phyloP scores from a whole-genome alignment of 164 flowering plant genomes.

The Tetracentron sinense region DNA sequence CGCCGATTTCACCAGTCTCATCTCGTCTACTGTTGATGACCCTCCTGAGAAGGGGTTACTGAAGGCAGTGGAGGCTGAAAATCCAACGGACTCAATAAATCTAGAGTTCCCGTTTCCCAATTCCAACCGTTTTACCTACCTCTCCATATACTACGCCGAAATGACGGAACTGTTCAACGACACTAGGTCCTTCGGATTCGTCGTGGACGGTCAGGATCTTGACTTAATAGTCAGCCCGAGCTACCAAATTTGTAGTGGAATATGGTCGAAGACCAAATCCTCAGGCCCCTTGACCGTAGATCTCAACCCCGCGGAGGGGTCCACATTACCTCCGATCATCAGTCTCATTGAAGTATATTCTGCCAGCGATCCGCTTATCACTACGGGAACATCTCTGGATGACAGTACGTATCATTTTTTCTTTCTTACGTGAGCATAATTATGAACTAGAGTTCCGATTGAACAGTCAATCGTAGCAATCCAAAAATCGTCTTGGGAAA shows the following conservation, averaged over 20 bases:
- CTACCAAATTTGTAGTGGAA: slow-evolving; percentile 9
- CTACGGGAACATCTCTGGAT: too few relatives aligned
- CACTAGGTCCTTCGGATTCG: slow-evolving; percentile 5
- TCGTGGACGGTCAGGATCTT: not conserved
- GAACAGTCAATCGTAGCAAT: too few relatives aligned
- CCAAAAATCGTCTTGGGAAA: too few relatives aligned
- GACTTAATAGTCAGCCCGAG: not conserved
- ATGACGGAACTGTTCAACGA: not conserved
- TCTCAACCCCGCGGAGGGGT: not conserved
- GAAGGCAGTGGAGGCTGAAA: slow-evolving; percentile 9
- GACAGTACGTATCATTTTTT: too few relatives aligned
- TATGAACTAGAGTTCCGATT: too few relatives aligned
- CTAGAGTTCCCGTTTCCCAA: not conserved
- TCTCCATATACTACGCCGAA: slow-evolving; percentile 15
- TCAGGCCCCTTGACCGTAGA: slow-evolving; percentile 3
- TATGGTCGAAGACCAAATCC: too few relatives aligned
- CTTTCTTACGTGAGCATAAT: too few relatives aligned
- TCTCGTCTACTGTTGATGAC: not conserved
- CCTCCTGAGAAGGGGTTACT: slow-evolving; percentile 12
- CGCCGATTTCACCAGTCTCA: not conserved
- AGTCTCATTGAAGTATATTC: slow-evolving; percentile 11
- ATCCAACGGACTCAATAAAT: not conserved
- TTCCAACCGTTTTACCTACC: not conserved
- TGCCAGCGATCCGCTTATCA: not conserved
- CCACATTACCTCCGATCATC: slow-evolving; percentile 10